Evolutionary conservation across 2,329 filamentous ascomycete species (phyloP), one percentile per base, ranked within the genome.

Genomic region (Neofusicoccum ribis): DNA sequence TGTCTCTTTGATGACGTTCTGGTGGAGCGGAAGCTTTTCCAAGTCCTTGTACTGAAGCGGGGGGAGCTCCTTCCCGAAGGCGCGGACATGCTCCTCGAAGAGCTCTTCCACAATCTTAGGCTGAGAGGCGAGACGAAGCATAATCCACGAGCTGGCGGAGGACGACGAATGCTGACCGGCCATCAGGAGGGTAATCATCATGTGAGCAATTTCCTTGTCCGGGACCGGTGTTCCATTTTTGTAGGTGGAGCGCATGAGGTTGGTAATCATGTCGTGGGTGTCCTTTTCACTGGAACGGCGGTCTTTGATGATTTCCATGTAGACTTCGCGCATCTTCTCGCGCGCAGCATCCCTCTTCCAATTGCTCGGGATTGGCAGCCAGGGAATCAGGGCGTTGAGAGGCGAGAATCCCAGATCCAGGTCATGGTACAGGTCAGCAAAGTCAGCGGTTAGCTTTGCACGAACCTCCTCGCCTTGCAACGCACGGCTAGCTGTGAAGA

Each of bases 141-240:
- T 85, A 73, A 93, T 92, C 90, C 91, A 94, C 37, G 90, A 86
- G 72, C 86, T 88, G 36, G 89, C 91, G 17, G 90, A 91, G 5
- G 91, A 91, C 2, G 90, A 92, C 1, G 89, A 92, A 80, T 94
- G 91, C 75, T 94, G 91, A 62, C 91, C 91, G 64, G 90, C 91
- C 91, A 94, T 93, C 66, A 94, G 85, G 31, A 94, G 83, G 3
- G 91, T 91, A 76, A 94, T 94, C 90, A 94, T 92, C 86, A 94
- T 92, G 79, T 93, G 89, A 23, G 91, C 91, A 63, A 93, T 85
- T 76, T 94, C 90, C 71, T 88, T 83, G 73, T 94, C 91, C 15
- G 91, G 88, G 12, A 93, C 84, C 5, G 83, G 81, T 37, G 80
- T 85, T 69, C 91, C 91, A 71, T 92, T 85, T 81, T 93, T 94